phyloP scores from a whole-genome alignment of 148 eudicot species.

The Oxyria digyna region DNA sequence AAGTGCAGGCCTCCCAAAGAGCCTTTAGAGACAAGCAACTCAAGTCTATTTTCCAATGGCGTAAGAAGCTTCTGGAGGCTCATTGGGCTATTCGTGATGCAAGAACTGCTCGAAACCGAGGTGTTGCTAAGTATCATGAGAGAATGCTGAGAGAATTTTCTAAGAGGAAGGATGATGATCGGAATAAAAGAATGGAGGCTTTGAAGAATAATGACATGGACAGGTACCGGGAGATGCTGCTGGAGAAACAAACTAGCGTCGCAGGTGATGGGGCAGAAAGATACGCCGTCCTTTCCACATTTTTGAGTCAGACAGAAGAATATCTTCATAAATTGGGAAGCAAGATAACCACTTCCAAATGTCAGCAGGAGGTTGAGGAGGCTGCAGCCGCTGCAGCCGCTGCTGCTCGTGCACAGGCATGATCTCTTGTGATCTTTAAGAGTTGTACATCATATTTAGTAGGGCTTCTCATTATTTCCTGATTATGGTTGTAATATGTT shows the following conservation, averaged over 20 bases:
- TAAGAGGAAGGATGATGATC: conserved; percentile 83
- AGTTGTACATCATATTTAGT: background rate
- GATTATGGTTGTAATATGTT: background rate
- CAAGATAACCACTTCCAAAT: conserved; percentile 89
- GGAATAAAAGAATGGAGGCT: conserved; percentile 93
- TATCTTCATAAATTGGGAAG: conserved; percentile 93
- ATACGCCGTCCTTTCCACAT: conserved; percentile 86
- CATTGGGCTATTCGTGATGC: conserved; percentile 99
- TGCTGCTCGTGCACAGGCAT: conserved; percentile 85
- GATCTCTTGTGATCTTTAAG: conserved; percentile 2
- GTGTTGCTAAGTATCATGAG: conserved; percentile 95
- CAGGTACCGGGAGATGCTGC: conserved; percentile 87
- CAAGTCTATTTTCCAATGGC: conserved; percentile 86
- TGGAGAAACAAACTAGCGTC: conserved; percentile 90
- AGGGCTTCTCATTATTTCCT: background rate
- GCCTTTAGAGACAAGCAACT: conserved; percentile 90
- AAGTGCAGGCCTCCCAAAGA: conserved; percentile 82
- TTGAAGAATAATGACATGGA: conserved; percentile 97
- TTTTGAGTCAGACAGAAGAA: conserved; percentile 90
- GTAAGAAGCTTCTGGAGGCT: conserved; percentile 93
- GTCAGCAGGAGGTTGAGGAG: conserved; percentile 97
- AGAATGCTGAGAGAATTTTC: conserved; percentile 95
- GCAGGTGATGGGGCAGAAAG: conserved; percentile 97
- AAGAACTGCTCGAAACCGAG: conserved; percentile 91
- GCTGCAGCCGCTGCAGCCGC: conserved; percentile 79